Percentiles rank a stretch among this genome's conserved stretches.
Evolutionary conservation across 495 filamentous ascomycete species (phyloP).

Genomic region (Neurospora tetraspora): DNA sequence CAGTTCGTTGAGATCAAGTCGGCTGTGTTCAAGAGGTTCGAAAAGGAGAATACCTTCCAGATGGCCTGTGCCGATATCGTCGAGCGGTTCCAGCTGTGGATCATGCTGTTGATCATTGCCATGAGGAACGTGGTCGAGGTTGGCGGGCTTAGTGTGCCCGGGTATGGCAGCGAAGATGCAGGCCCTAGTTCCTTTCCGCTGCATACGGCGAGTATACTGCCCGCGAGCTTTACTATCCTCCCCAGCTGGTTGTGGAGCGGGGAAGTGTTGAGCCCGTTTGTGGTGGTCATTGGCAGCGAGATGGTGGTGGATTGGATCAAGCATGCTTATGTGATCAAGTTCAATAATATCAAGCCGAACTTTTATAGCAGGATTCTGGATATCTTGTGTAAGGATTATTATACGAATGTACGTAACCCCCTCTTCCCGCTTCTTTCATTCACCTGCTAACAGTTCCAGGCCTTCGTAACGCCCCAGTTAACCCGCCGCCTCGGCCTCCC

Average conservation of each 20-base stretch:
- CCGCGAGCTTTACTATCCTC: conserved; percentile 78
- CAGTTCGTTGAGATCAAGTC: conserved; percentile 98
- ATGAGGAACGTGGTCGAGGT: conserved; percentile 93
- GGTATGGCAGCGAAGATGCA: conserved; percentile 36
- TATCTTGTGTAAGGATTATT: conserved; percentile 93
- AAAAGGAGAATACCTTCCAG: conserved; percentile 96
- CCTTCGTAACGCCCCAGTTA: conserved; percentile 74
- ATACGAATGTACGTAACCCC: conserved; percentile 58
- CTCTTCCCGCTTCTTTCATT: neutral
- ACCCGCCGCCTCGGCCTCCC: conserved; percentile 86
- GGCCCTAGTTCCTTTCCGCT: conserved; percentile 34
- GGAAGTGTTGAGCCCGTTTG: conserved; percentile 81
- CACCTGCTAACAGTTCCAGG: conserved; percentile 33
- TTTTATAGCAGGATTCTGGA: conserved; percentile 87
- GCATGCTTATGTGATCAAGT: conserved; percentile 95
- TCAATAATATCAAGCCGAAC: conserved; percentile 87
- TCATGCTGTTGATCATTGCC: conserved; percentile 93
- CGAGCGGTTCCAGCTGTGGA: conserved; percentile 93
- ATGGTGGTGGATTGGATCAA: conserved; percentile 98
- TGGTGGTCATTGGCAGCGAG: conserved; percentile 88
- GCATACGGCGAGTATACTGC: conserved; percentile 56
- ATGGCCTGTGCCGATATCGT: conserved; percentile 94
- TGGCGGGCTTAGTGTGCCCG: conserved; percentile 51
- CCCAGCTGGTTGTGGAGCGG: conserved; percentile 67
- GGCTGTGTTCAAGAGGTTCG: conserved; percentile 94